phyloP scores from a whole-genome alignment of 2,329 filamentous ascomycete genomes.

The Ceratocystis diversiconidia region DNA sequence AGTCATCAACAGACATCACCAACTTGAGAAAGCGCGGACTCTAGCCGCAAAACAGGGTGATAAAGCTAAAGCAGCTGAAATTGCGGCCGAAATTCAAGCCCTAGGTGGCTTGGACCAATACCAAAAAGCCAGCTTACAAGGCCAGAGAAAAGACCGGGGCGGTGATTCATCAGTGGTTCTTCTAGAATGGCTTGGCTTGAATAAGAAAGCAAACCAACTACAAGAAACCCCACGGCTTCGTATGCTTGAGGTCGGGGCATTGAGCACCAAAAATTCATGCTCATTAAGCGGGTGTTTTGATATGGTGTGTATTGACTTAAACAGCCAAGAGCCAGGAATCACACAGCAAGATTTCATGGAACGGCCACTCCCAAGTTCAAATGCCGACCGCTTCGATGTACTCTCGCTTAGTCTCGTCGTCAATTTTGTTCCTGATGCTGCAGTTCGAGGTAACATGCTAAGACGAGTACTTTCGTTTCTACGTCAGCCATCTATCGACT shows the following conservation, averaged over 20 bases:
- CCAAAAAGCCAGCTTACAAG: slow-evolving; percentile 54
- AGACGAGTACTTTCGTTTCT: slow-evolving; percentile 60
- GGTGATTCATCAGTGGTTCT: slow-evolving; percentile 52
- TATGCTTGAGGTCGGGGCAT: slow-evolving; percentile 78
- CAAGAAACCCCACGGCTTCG: slow-evolving; percentile 29
- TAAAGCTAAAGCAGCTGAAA: slow-evolving; percentile 29
- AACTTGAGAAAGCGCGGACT: slow-evolving; percentile 46
- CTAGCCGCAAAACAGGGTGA: slow-evolving; percentile 43
- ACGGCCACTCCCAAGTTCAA: slow-evolving; percentile 52
- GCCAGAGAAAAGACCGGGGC: slow-evolving; percentile 50
- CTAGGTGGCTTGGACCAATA: slow-evolving; percentile 50
- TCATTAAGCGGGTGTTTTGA: slow-evolving; percentile 57
- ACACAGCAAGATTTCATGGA: slow-evolving; percentile 89
- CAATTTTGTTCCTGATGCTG: slow-evolving; percentile 78
- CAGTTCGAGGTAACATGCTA: slow-evolving; percentile 71
- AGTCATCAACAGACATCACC: slow-evolving; percentile 52
- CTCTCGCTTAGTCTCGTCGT: slow-evolving; percentile 85
- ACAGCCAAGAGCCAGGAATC: slow-evolving; percentile 72
- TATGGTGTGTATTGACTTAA: slow-evolving; percentile 74
- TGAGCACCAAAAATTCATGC: slow-evolving; percentile 75
- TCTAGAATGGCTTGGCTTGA: slow-evolving; percentile 42
- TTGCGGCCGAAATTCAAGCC: slow-evolving; percentile 40
- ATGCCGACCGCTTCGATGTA: slow-evolving; percentile 62
- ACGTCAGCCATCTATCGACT: slow-evolving; percentile 24
- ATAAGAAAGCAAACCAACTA: slow-evolving; percentile 19